Conservation (phyloP, 495 filamentous ascomycete species). For the Saxispiralis lemnorum region DNA sequence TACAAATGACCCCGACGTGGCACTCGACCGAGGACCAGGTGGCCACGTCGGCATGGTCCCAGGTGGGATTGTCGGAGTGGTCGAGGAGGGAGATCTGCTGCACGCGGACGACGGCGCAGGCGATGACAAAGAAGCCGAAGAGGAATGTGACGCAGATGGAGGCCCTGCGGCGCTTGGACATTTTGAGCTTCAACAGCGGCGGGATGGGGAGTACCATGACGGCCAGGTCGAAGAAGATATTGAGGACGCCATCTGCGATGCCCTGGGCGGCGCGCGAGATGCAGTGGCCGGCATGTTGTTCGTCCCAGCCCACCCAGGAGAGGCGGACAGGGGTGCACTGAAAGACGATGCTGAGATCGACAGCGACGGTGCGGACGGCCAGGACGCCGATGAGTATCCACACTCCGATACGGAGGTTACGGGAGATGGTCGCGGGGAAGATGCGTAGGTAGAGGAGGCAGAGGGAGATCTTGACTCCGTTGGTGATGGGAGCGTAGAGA, state of each 20-base stretch:
- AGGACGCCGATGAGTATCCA: constrained; percentile 22
- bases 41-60: constrained; percentile 18
- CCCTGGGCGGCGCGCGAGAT: constrained; percentile 13
- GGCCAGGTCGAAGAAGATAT: constrained; percentile 19
- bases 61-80: constrained; percentile 19
- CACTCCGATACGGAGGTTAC: constrained; percentile 31
- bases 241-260: constrained; percentile 12
- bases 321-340: constrained; percentile 28
- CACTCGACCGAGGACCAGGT: constrained; percentile 22
- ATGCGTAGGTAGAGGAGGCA: constrained; percentile 36
- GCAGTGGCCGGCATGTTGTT: constrained; percentile 8
- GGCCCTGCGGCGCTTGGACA: constrained; percentile 31
- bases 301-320: constrained; percentile 17
- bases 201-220: constrained; percentile 26
- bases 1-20: constrained; percentile 23
- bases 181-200: constrained; percentile 26
- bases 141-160: constrained; percentile 35
- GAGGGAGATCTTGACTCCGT: constrained; percentile 29
- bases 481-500: constrained; percentile 1
- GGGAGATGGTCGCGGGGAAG: constrained; percentile 31
- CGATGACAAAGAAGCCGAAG: constrained; percentile 32
- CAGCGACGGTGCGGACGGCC: constrained; percentile 24
- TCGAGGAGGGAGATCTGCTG: constrained; percentile 24
- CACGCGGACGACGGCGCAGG: constrained; percentile 28
- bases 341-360: constrained; percentile 24